These are phyloP conservation scores for Colletotrichum spinosum DNA, from an alignment of 2,329 filamentous ascomycete species.

Conservation along the genomic window DNA sequence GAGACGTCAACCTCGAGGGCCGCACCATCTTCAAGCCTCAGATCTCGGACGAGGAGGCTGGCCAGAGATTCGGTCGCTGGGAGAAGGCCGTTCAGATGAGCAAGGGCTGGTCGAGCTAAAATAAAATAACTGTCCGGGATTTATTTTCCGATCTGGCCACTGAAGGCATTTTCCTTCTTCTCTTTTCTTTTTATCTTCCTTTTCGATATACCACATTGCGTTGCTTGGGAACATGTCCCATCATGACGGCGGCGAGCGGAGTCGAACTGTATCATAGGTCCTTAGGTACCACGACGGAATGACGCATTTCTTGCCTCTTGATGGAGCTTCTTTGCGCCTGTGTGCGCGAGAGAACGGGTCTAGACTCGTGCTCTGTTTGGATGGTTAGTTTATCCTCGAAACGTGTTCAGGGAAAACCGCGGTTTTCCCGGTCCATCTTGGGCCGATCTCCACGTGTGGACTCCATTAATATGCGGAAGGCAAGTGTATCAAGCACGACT, in stretches of 20 bases:
- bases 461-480: neutral
- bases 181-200: slow-evolving; percentile 8
- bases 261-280: slow-evolving; percentile 34
- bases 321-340: slow-evolving; percentile 1
- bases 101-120: slow-evolving; percentile 71
- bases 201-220: slow-evolving; percentile 35
- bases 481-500: neutral
- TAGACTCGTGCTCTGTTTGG: no score
- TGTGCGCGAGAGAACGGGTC: neutral
- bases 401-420: slow-evolving; percentile 17
- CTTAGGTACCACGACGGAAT: slow-evolving; percentile 33
- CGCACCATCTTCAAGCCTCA: slow-evolving; percentile 76
- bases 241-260: slow-evolving; percentile 29
- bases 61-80: slow-evolving; percentile 77
- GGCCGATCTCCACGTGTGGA: slow-evolving; percentile 9
- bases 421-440: slow-evolving; percentile 6
- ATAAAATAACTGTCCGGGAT: no score
- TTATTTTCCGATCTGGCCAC: no score
- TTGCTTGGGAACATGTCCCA: slow-evolving; percentile 26
- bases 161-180: neutral
- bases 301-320: slow-evolving; percentile 27
- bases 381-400: no score
- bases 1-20: slow-evolving; percentile 77
- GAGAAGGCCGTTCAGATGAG: slow-evolving; percentile 83
- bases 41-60: slow-evolving; percentile 69